These are phyloP conservation scores for Shiraia sp. DNA, from an alignment of 2,329 filamentous ascomycete species.

Conservation along the genomic window DNA sequence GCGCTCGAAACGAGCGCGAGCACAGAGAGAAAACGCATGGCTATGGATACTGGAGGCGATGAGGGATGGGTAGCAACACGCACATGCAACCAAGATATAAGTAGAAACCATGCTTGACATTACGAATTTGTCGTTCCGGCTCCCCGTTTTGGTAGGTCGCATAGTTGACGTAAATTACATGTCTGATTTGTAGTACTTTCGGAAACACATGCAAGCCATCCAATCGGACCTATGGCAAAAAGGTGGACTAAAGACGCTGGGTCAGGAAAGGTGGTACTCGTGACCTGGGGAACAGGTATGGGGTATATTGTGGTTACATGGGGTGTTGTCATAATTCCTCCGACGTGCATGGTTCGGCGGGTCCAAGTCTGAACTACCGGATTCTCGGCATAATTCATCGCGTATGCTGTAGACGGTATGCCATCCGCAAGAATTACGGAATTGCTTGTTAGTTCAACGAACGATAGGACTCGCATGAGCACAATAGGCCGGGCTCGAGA, in stretches of 20 bases:
- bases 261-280: background rate
- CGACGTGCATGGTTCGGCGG: constrained; percentile 3
- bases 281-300: constrained; percentile 4
- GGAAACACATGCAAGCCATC: background rate
- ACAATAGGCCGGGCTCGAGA: too few relatives aligned
- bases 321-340: constrained; percentile 7
- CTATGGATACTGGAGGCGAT: background rate
- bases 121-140: background rate
- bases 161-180: too few relatives aligned
- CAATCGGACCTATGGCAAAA: background rate
- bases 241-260: background rate
- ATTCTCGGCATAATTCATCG: constrained; percentile 8
- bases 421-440: background rate
- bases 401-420: background rate
- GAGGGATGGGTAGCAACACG: background rate
- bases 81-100: background rate
- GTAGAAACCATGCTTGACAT: background rate
- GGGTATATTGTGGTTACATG: constrained; percentile 10
- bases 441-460: too few relatives aligned
- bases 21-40: constrained; percentile 20
- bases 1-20: constrained; percentile 16
- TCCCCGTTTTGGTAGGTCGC: background rate
- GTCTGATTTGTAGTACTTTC: too few relatives aligned
- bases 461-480: too few relatives aligned
- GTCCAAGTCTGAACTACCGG: constrained; percentile 2